Conservation (phyloP, 768 basidiomycete species). For the Trametes cingulata region DNA sequence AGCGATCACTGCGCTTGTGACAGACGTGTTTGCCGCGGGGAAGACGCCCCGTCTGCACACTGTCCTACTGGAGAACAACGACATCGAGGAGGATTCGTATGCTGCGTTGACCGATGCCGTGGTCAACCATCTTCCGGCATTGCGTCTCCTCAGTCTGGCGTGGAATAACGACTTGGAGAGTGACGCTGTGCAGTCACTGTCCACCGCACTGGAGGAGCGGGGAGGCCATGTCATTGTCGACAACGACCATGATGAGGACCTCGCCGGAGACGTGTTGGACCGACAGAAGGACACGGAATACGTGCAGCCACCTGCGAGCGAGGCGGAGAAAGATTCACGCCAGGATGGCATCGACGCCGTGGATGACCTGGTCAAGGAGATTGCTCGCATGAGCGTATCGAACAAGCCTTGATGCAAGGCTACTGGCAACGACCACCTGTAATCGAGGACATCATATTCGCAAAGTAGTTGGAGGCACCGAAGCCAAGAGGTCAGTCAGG, state of each 20-base stretch:
- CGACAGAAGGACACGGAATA: neutral
- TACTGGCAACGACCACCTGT: too few relatives aligned
- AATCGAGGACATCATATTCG: too few relatives aligned
- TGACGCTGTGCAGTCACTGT: neutral
- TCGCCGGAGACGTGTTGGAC: neutral
- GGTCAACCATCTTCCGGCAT: neutral
- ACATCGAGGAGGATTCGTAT: neutral
- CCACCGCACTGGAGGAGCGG: neutral
- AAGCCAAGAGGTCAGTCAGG: too few relatives aligned
- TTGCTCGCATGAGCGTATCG: neutral
- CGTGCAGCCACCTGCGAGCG: neutral
- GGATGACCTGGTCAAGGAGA: neutral
- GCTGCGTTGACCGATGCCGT: neutral
- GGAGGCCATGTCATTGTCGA: neutral
- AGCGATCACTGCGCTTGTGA: neutral
- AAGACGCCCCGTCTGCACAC: neutral
- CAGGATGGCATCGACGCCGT: neutral
- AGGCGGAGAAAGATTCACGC: neutral
- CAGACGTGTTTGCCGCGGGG: neutral
- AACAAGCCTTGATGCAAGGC: too few relatives aligned
- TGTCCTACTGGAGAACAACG: neutral
- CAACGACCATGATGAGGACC: neutral
- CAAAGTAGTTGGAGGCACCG: too few relatives aligned
- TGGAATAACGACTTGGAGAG: neutral
- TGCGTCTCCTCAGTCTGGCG: neutral